These are phyloP conservation scores for Sonneratia caseolaris DNA, from an alignment of 345 rosid genomes.

Conservation along the genomic window DNA sequence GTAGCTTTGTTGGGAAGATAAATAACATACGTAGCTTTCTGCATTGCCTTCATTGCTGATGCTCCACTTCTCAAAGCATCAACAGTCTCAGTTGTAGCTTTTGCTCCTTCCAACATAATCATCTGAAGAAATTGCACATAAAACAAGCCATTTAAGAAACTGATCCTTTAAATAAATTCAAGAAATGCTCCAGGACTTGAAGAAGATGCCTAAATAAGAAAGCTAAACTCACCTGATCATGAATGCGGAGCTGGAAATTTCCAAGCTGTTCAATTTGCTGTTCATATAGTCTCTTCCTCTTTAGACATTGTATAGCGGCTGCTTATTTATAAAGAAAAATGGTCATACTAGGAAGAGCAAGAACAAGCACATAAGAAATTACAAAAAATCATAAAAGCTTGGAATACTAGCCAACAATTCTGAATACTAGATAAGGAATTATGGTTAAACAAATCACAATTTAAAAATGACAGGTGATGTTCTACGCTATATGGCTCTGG, in stretches of 20 bases:
- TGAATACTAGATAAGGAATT: background rate
- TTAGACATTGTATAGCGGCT: slow-evolving; percentile 97
- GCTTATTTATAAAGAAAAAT: slow-evolving; percentile 2
- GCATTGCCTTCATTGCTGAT: slow-evolving; percentile 90
- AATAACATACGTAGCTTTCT: slow-evolving; percentile 10
- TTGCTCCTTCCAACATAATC: slow-evolving; percentile 95
- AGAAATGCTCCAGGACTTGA: background rate
- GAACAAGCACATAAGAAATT: background rate
- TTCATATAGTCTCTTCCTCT: slow-evolving; percentile 87
- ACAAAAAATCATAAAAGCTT: background rate
- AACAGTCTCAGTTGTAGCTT: slow-evolving; percentile 92
- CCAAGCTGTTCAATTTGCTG: slow-evolving; percentile 94
- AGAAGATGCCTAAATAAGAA: background rate
- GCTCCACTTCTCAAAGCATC: slow-evolving; percentile 98
- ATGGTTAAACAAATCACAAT: background rate
- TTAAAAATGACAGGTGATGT: background rate
- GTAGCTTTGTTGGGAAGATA: background rate
- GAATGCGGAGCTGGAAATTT: slow-evolving; percentile 85
- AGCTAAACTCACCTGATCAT: slow-evolving; percentile 59
- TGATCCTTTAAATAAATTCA: background rate
- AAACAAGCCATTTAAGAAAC: background rate
- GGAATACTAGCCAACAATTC: background rate
- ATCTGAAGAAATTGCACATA: slow-evolving; percentile 33
- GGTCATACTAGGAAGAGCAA: background rate
- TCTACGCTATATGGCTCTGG: background rate